phyloP scores from a whole-genome alignment of 805 yeast species.

The Zygoascus flipseniorum region DNA sequence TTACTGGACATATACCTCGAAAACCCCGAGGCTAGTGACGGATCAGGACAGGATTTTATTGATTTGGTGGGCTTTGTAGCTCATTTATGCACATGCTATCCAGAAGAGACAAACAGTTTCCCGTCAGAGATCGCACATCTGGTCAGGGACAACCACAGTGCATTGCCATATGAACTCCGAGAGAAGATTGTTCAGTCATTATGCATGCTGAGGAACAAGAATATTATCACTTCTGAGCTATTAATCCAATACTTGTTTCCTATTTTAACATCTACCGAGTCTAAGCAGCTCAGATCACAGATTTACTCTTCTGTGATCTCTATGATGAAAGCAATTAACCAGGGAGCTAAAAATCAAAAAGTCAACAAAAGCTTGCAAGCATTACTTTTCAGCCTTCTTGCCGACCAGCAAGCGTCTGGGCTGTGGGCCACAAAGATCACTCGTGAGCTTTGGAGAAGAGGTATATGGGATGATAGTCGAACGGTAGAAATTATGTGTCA shows the following conservation, averaged over 20 bases:
- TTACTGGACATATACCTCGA: constrained; percentile 76
- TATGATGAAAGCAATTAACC: constrained; percentile 71
- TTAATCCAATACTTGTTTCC: constrained; percentile 87
- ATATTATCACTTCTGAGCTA: constrained; percentile 66
- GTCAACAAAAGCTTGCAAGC: constrained; percentile 89
- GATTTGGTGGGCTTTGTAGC: constrained; percentile 86
- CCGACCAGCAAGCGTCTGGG: constrained; percentile 74
- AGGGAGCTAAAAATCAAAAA: constrained; percentile 84
- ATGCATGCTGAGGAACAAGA: constrained; percentile 84
- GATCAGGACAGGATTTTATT: constrained; percentile 52
- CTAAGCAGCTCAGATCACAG: constrained; percentile 74
- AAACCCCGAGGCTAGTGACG: constrained; percentile 54
- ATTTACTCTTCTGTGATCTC: constrained; percentile 73
- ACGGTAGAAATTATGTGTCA: constrained; percentile 97
- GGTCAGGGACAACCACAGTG: constrained; percentile 67
- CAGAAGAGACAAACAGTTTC: constrained; percentile 75
- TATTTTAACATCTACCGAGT: constrained; percentile 55
- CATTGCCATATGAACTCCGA: constrained; percentile 72
- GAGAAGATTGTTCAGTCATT: constrained; percentile 87
- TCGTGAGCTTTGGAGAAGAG: constrained; percentile 94
- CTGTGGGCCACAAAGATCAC: constrained; percentile 95
- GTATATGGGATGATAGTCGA: constrained; percentile 96
- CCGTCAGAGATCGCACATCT: constrained; percentile 72
- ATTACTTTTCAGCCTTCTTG: constrained; percentile 74
- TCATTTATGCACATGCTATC: constrained; percentile 86